phyloP scores from a whole-genome alignment of 257 asterid species.

The Rhazya stricta region DNA sequence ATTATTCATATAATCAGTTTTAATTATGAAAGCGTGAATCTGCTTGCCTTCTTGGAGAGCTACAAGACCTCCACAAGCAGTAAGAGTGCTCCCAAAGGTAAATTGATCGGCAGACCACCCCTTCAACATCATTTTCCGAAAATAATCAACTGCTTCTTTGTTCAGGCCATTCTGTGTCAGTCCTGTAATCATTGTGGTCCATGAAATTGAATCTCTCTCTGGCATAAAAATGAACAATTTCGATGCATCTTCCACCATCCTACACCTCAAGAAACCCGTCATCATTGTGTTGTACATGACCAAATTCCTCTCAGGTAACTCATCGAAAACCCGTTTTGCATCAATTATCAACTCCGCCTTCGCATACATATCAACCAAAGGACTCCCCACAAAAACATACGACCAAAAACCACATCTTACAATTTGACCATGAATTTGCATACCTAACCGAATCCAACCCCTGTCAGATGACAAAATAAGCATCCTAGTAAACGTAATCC shows the following conservation, averaged over 20 bases:
- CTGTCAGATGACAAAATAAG: constrained; percentile 51
- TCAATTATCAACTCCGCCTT: constrained; percentile 57
- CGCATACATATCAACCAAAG: constrained; percentile 81
- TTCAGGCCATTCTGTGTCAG: constrained; percentile 57
- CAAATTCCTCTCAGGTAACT: constrained; percentile 37
- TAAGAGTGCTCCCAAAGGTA: constrained; percentile 77
- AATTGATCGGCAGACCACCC: constrained; percentile 66
- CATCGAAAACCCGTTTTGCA: constrained; percentile 49
- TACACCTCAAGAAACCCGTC: constrained; percentile 35
- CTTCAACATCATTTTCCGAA: constrained; percentile 56
- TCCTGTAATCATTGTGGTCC: constrained; percentile 87
- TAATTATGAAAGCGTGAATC: constrained; percentile 59
- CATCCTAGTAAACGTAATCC: constrained; percentile 67
- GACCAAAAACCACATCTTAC: constrained; percentile 65
- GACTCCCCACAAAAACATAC: constrained; percentile 74
- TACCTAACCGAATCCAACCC: constrained; percentile 64
- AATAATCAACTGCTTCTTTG: constrained; percentile 45
- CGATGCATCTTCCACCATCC: constrained; percentile 34
- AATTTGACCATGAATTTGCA: constrained; percentile 70
- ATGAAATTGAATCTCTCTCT: constrained; percentile 75
- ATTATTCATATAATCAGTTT: constrained; percentile 53
- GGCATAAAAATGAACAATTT: constrained; percentile 50
- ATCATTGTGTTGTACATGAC: constrained; percentile 38
- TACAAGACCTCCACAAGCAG: constrained; percentile 72
- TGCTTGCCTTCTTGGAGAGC: constrained; percentile 71